phyloP scores from a whole-genome alignment of 108 stramenopile genomes.

The Mayamaea pseudoterrestris region DNA sequence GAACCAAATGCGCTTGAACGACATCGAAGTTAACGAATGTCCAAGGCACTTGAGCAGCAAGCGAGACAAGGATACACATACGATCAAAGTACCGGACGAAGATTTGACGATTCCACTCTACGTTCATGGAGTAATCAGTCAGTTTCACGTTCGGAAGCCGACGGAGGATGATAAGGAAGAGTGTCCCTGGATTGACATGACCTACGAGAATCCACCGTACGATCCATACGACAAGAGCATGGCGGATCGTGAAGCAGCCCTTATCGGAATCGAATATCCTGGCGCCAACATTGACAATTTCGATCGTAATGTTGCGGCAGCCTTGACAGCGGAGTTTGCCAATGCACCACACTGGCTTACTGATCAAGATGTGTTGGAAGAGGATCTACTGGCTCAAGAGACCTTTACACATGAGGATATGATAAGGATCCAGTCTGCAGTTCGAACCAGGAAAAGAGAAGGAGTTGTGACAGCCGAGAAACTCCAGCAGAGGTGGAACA shows the following conservation, averaged over 20 bases:
- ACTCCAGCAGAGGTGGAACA: background rate
- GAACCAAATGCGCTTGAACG: slow-evolving; percentile 23
- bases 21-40: slow-evolving; percentile 12
- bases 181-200: background rate
- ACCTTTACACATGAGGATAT: background rate
- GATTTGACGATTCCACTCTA: background rate
- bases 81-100: background rate
- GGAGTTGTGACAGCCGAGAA: background rate
- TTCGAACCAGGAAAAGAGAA: background rate
- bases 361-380: no score
- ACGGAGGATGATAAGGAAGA: background rate
- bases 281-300: no score
- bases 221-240: background rate
- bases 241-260: background rate
- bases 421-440: background rate
- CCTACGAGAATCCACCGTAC: background rate
- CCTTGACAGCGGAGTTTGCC: no score
- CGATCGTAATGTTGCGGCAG: no score
- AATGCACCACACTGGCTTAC: no score
- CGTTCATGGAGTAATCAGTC: background rate
- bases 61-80: no score
- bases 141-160: background rate
- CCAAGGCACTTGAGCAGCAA: no score
- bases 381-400: no score
- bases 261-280: no score